These are phyloP conservation scores for Puya raimondii DNA, from an alignment of 176 grass and related monocot genomes.

Conservation along the genomic window DNA sequence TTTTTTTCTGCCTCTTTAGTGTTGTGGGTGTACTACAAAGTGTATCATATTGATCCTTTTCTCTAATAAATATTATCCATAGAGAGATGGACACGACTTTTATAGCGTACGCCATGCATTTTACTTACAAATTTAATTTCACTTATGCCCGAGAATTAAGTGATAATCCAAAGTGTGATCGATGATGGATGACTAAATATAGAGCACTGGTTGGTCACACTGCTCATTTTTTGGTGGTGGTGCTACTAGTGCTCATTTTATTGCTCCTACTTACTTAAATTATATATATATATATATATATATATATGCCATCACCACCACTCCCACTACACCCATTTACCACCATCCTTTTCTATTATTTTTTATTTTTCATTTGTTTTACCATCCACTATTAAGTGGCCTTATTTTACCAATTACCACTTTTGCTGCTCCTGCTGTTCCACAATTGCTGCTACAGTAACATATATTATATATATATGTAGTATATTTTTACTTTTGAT, in stretches of 20 bases:
- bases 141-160: neutral
- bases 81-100: no score
- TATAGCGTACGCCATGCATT: no score
- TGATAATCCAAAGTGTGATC: neutral
- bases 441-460: neutral
- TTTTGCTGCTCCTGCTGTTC: neutral
- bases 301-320: neutral
- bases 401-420: constrained; percentile 2
- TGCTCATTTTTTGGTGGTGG: neutral
- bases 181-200: neutral
- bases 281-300: no score
- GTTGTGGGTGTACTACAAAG: no score
- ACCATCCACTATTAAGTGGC: constrained; percentile 6
- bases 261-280: neutral
- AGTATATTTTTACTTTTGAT: no score
- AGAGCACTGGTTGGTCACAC: neutral
- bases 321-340: constrained; percentile 1
- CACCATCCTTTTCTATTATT: neutral
- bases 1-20: no score
- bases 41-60: no score
- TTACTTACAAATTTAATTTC: no score
- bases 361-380: neutral
- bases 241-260: neutral
- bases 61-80: no score
- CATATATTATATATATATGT: no score